Percentiles rank a stretch among this genome's conserved stretches.
phyloP scores from a whole-genome alignment of 2,329 filamentous ascomycete genomes.

The Penicillium sp. region DNA sequence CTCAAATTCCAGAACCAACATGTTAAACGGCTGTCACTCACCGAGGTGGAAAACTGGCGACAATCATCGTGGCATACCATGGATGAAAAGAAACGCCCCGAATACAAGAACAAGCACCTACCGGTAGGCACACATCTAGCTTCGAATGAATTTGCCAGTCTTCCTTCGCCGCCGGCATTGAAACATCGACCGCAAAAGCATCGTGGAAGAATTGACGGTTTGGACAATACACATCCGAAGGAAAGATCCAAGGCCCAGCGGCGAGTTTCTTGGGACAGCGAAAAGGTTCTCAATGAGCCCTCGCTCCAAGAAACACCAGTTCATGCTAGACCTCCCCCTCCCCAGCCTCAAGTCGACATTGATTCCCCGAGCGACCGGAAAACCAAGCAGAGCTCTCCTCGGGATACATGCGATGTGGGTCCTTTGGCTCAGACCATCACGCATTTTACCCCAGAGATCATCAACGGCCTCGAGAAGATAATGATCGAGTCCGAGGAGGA shows the following conservation, averaged over 20 bases:
- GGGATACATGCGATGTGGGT: slow-evolving; percentile 8
- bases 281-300: slow-evolving; percentile 33
- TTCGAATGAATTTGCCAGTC: slow-evolving; percentile 25
- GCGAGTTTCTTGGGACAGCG: slow-evolving; percentile 41
- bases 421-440: slow-evolving; percentile 33
- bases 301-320: slow-evolving; percentile 13
- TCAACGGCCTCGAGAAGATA: slow-evolving; percentile 37
- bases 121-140: slow-evolving; percentile 32
- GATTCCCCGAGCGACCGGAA: slow-evolving; percentile 22
- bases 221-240: slow-evolving; percentile 13
- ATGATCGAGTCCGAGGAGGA: slow-evolving; percentile 39
- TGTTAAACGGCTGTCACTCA: slow-evolving; percentile 40
- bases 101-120: slow-evolving; percentile 33
- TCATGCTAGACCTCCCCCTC: slow-evolving; percentile 6
- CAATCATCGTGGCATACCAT: slow-evolving; percentile 31
- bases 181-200: slow-evolving; percentile 43
- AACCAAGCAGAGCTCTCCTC: slow-evolving; percentile 11
- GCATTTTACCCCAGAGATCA: slow-evolving; percentile 38
- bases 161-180: slow-evolving; percentile 41
- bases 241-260: slow-evolving; percentile 31
- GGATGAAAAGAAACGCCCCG: slow-evolving; percentile 34
- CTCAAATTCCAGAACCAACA: slow-evolving; percentile 39
- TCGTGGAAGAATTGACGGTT: slow-evolving; percentile 29
- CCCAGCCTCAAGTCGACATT: slow-evolving; percentile 11
- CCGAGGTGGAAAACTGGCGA: slow-evolving; percentile 38